These are phyloP conservation scores for Purshia tridentata DNA, from an alignment of 306 rosid species.

Conservation along the genomic window DNA sequence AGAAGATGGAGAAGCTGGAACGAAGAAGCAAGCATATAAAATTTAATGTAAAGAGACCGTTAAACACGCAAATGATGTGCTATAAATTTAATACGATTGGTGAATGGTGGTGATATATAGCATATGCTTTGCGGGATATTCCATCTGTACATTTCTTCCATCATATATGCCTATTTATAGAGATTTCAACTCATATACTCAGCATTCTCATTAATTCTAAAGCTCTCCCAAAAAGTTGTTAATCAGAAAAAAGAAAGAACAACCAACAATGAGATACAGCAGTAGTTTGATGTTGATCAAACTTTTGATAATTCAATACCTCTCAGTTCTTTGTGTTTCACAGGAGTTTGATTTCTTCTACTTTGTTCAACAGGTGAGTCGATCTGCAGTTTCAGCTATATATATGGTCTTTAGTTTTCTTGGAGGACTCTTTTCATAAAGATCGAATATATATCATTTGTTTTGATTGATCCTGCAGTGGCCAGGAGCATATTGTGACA, in stretches of 20 bases:
- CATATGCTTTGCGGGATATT: slow-evolving; percentile 15
- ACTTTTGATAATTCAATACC: slow-evolving; percentile 18
- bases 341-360: slow-evolving; percentile 41
- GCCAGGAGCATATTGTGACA: slow-evolving; percentile 90
- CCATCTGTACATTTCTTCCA: slow-evolving; percentile 7
- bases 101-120: background rate
- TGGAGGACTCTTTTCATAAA: too few relatives aligned
- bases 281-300: slow-evolving; percentile 16
- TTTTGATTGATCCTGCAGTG: slow-evolving; percentile 45
- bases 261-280: slow-evolving; percentile 15
- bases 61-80: background rate
- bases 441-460: too few relatives aligned
- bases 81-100: background rate
- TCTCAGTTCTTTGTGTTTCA: slow-evolving; percentile 22
- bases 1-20: slow-evolving; percentile 2
- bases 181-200: slow-evolving; percentile 6
- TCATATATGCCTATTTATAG: slow-evolving; percentile 7
- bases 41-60: background rate
- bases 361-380: slow-evolving; percentile 38
- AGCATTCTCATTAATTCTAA: slow-evolving; percentile 13
- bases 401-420: background rate
- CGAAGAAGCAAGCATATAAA: background rate
- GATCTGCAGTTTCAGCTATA: too few relatives aligned
- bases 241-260: background rate
- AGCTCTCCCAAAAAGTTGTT: background rate